Base-by-base conservation (phyloP, 2,329 filamentous ascomycete species). In the Colletotrichum horii region DNA sequence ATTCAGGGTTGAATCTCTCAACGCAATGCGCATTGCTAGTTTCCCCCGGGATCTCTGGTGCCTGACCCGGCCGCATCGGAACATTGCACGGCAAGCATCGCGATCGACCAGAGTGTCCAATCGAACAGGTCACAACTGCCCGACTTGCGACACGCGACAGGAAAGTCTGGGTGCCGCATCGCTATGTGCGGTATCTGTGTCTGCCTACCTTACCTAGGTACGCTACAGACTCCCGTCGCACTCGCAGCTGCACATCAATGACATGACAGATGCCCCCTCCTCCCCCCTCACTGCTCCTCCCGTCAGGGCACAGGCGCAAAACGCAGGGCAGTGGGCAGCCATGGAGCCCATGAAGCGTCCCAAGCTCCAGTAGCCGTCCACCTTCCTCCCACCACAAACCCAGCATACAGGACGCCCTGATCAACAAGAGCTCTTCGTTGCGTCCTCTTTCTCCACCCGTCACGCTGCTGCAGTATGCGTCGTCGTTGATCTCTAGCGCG, bases 1-100 rank as follows among this genome's bases (percentile, higher is more conserved):
- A 69, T 69, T 58, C 70, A 76, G 64, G 74, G 70, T 76, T 74
- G 74, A 55, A 52, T 76, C 70, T 60, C 65, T 65, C 56, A 65
- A 60, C 28, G 34, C 36, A 69, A 76, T 76, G 74, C 64, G 74
- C 65, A 76, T 74, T 74, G 65, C 74, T 66, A 65, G 58, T 64
- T 43, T 74, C 58, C 16, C 56, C 58, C 58, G 36, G 74, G 56
- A 74, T 74, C 65, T 76, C 34, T 32, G 32, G 74, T 69, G 64
- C 65, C 65, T 74, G 64, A 48, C 64, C 43, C 48, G 70, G 34
- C 48, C 64, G 70, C 48, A 52, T 74, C 74, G 70, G 74, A 43
- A 24, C 16, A 43, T 26, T 48, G 34, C 26, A 56, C 48, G 32
- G 30, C 64, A 69, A 60, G 56, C 58, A 65, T 65, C 22, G 26